These are phyloP conservation scores for Rhinocladiella mackenziei DNA, from an alignment of 2,329 filamentous ascomycete genomes.

Conservation along the genomic window DNA sequence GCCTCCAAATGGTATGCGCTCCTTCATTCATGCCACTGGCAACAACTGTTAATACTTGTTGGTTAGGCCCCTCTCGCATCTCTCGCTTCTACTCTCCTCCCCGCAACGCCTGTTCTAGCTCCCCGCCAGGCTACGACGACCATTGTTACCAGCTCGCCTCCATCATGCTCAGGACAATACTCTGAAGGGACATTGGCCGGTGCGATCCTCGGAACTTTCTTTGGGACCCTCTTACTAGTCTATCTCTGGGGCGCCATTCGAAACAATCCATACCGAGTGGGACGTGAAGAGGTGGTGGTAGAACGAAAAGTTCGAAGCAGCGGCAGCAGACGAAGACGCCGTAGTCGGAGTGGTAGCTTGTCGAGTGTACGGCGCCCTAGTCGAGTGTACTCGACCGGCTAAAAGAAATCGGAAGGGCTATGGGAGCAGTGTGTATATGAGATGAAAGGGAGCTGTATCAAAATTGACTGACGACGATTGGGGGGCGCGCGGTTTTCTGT, in stretches of 20 bases:
- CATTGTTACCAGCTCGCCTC: conserved; percentile 13
- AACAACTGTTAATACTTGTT: not conserved
- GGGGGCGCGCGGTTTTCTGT: too few relatives aligned
- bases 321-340: conserved; percentile 17
- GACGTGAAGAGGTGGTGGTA: conserved; percentile 25
- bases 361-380: conserved; percentile 28
- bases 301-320: conserved; percentile 24
- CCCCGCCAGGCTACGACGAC: conserved; percentile 26
- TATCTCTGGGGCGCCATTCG: conserved; percentile 27
- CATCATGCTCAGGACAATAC: conserved; percentile 27
- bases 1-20: conserved; percentile 18
- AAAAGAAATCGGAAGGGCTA: not conserved
- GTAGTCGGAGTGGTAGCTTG: conserved; percentile 26
- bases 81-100: conserved; percentile 16
- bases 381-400: conserved; percentile 24
- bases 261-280: conserved; percentile 10
- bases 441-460: not conserved
- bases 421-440: not conserved
- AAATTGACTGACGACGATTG: not conserved
- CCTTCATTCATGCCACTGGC: not conserved
- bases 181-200: conserved; percentile 28
- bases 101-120: conserved; percentile 19
- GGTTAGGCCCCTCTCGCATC: conserved; percentile 16
- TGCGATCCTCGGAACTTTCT: conserved; percentile 29
- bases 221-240: conserved; percentile 28